Conservation (phyloP, 1,284 basidiomycete species). For the Sutorius eximius region DNA sequence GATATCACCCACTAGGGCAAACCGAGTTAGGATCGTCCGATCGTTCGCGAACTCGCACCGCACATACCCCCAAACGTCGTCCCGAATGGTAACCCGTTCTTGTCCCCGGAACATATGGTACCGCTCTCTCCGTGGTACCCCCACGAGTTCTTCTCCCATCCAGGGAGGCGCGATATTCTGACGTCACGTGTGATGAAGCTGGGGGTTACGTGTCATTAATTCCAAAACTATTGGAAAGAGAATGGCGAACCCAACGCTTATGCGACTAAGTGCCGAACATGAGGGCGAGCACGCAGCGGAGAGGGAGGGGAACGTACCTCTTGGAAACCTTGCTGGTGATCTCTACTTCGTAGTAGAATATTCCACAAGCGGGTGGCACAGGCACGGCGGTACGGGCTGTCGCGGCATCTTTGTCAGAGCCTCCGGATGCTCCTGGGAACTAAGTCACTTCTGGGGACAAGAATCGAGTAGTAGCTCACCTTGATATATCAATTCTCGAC, state of each 20-base stretch:
- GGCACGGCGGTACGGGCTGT: constrained; percentile 72
- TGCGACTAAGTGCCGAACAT: constrained; percentile 52
- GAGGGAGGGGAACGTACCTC: constrained; percentile 50
- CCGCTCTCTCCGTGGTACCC: constrained; percentile 96
- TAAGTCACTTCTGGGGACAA: constrained; percentile 7
- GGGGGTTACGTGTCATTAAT: constrained; percentile 10
- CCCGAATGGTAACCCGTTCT: constrained; percentile 71
- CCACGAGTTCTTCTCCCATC: constrained; percentile 90
- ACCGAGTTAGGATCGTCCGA: neutral
- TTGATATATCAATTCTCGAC: constrained; percentile 68
- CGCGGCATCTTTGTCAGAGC: constrained; percentile 78
- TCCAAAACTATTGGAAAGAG: neutral
- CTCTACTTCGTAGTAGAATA: constrained; percentile 90
- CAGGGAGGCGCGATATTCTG: constrained; percentile 75
- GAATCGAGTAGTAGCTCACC: constrained; percentile 37
- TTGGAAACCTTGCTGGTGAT: constrained; percentile 70
- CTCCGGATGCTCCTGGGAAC: constrained; percentile 47
- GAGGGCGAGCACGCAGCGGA: constrained; percentile 8
- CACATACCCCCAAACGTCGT: constrained; percentile 71
- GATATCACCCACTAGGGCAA: constrained; percentile 67
- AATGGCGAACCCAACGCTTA: constrained; percentile 69
- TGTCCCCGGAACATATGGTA: constrained; percentile 71
- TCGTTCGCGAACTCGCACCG: neutral
- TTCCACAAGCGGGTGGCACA: constrained; percentile 80
- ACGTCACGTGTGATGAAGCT: constrained; percentile 56